Conservation (phyloP, 2,329 filamentous ascomycete genomes). For the Aspergillus uvarum region DNA sequence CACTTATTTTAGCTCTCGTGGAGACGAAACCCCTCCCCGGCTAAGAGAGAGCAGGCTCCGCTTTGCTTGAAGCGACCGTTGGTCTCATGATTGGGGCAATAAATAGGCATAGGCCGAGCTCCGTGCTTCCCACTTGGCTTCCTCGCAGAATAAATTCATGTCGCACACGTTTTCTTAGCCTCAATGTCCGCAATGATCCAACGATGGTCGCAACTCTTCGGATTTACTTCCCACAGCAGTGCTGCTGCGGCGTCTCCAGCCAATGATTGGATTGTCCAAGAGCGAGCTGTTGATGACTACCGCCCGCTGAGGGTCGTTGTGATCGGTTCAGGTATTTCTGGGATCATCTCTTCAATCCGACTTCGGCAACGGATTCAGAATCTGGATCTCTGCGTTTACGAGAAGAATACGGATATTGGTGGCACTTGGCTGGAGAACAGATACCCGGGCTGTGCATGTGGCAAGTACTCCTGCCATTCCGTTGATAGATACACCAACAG, state of each 20-base stretch:
- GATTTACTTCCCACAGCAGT: not conserved
- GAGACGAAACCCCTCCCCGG: too few species aligned
- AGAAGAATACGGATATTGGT: slow-evolving; percentile 36
- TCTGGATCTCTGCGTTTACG: slow-evolving; percentile 36
- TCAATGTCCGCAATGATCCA: not conserved
- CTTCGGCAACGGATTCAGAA: slow-evolving; percentile 40
- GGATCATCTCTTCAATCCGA: slow-evolving; percentile 40
- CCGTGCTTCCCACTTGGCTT: not conserved
- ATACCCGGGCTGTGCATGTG: slow-evolving; percentile 40
- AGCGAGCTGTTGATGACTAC: slow-evolving; percentile 34
- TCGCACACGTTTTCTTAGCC: not conserved
- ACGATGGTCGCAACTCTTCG: not conserved
- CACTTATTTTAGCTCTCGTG: too few species aligned
- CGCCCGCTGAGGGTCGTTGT: slow-evolving; percentile 36
- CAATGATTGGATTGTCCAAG: slow-evolving; percentile 24
- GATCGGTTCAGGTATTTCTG: slow-evolving; percentile 43
- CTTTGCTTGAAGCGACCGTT: not conserved
- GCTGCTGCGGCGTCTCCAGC: not conserved
- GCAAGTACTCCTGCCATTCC: slow-evolving; percentile 18
- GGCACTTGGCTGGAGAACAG: slow-evolving; percentile 38
- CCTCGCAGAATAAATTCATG: not conserved
- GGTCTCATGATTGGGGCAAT: not conserved
- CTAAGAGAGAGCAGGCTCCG: not conserved
- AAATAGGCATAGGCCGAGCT: not conserved
- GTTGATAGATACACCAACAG: too few species aligned